A percentile compares a stretch with the other conserved stretches of the same genome.
These are phyloP conservation scores for Ustilago trichophora DNA, from an alignment of 1,284 basidiomycete genomes.

Conservation along the genomic window DNA sequence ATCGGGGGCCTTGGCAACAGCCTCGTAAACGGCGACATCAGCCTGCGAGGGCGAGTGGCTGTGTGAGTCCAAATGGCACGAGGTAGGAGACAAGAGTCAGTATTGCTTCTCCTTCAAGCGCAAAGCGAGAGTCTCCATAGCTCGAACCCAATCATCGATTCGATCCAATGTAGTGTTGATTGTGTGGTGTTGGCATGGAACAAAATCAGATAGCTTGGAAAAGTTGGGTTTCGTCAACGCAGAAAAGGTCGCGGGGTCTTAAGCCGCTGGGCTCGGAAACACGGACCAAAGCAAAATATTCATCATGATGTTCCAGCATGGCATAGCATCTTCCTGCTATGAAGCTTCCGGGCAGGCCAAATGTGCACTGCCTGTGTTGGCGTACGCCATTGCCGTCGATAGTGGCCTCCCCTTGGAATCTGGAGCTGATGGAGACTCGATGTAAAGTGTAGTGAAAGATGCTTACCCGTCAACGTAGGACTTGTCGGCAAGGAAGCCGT, in stretches of 20 bases:
- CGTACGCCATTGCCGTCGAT: too few species aligned
- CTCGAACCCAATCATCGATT: too few species aligned
- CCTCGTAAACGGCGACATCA: conserved; percentile 91
- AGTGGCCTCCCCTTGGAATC: too few species aligned
- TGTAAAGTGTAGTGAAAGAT: not conserved
- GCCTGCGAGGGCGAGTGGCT: conserved; percentile 96
- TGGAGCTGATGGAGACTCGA: too few species aligned
- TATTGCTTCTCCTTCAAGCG: too few species aligned
- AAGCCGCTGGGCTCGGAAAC: conserved; percentile 67
- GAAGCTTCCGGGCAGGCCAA: too few species aligned
- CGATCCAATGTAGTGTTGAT: too few species aligned
- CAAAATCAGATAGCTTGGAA: conserved; percentile 63
- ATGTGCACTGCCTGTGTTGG: too few species aligned
- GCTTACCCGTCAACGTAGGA: conserved; percentile 66
- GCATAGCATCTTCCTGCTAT: too few species aligned
- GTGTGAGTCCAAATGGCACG: conserved; percentile 5
- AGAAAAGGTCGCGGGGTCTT: conserved; percentile 66
- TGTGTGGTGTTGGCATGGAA: conserved; percentile 8
- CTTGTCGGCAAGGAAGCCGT: conserved; percentile 59
- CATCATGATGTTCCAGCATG: conserved; percentile 54
- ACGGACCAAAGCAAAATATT: conserved; percentile 66
- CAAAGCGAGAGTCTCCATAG: too few species aligned
- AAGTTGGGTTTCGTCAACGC: conserved; percentile 64
- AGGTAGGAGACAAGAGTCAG: not conserved
- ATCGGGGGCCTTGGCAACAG: conserved; percentile 74